Evolutionary conservation across 129 eudicot species (phyloP).

Genomic region (Heracleum sosnowskyi): DNA sequence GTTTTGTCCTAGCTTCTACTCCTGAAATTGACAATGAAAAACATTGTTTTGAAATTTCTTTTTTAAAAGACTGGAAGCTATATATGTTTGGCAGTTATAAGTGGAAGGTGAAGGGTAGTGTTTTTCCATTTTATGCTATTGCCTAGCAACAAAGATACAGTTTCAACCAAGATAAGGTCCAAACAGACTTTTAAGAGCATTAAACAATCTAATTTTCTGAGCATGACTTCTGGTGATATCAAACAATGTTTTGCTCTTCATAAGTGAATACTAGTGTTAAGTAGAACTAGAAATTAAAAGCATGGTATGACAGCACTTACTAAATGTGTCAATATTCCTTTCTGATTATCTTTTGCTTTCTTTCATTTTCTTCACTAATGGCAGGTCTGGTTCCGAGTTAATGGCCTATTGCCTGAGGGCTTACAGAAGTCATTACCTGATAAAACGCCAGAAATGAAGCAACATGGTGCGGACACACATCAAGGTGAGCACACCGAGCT

Average conservation of each 20-base stretch:
- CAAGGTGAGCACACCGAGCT: conserved; percentile 41
- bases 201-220: not conserved
- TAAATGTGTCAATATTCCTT: not conserved
- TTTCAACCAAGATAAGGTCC: not conserved
- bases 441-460: conserved; percentile 74
- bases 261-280: not conserved
- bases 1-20: conserved; percentile 16
- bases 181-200: not conserved
- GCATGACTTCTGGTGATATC: not conserved
- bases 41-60: not conserved
- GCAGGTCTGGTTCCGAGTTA: conserved; percentile 98
- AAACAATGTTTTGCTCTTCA: not conserved
- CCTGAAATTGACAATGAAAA: not conserved
- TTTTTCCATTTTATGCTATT: not conserved
- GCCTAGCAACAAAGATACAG: not conserved
- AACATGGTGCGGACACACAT: conserved; percentile 28
- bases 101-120: not conserved
- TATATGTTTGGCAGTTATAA: not conserved
- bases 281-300: not conserved
- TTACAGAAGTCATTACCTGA: conserved; percentile 90
- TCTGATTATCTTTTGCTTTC: not conserved
- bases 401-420: conserved; percentile 66
- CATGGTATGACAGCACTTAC: not conserved
- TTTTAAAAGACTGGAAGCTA: not conserved
- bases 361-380: not conserved